Evolutionary conservation across 108 stramenopile species (phyloP).

Genomic region (Stephanodiscus minutulus): DNA sequence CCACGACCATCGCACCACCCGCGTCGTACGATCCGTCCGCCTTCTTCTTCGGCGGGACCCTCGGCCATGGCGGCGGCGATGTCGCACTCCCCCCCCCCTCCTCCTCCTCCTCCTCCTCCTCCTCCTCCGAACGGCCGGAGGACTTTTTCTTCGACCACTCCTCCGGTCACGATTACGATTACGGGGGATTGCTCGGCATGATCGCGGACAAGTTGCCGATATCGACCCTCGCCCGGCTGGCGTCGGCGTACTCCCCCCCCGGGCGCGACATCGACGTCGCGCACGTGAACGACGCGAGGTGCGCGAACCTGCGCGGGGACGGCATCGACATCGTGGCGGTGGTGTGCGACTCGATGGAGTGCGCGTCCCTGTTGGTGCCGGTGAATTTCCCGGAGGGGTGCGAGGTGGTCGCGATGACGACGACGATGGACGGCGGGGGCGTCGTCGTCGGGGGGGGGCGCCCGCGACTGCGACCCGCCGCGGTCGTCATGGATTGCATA

Average conservation of each 20-base stretch:
- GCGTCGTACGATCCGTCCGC: too few species aligned
- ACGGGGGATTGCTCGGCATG: background rate
- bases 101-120: too few species aligned
- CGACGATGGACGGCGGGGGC: background rate
- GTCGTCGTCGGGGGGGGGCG: too few species aligned
- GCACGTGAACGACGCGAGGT: slow-evolving; percentile 18
- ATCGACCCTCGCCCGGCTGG: slow-evolving; percentile 21
- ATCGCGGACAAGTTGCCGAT: slow-evolving; percentile 1
- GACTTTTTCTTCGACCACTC: too few species aligned
- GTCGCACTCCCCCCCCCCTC: too few species aligned
- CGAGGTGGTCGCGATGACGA: background rate
- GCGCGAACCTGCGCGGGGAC: slow-evolving; percentile 3
- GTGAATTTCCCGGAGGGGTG: slow-evolving; percentile 28
- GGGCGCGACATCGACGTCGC: slow-evolving; percentile 7
- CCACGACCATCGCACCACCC: too few species aligned
- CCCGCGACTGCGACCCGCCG: background rate
- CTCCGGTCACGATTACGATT: background rate
- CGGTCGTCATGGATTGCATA: slow-evolving; percentile 9
- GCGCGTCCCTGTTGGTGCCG: slow-evolving; percentile 25
- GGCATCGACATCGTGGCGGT: slow-evolving; percentile 34
- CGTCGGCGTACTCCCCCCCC: slow-evolving; percentile 22
- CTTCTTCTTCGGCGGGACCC: too few species aligned
- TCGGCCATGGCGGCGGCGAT: too few species aligned
- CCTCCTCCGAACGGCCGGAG: too few species aligned
- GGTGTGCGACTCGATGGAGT: slow-evolving; percentile 30